These are phyloP conservation scores for Sutorius australiensis DNA, from an alignment of 768 basidiomycete species.

Conservation along the genomic window DNA sequence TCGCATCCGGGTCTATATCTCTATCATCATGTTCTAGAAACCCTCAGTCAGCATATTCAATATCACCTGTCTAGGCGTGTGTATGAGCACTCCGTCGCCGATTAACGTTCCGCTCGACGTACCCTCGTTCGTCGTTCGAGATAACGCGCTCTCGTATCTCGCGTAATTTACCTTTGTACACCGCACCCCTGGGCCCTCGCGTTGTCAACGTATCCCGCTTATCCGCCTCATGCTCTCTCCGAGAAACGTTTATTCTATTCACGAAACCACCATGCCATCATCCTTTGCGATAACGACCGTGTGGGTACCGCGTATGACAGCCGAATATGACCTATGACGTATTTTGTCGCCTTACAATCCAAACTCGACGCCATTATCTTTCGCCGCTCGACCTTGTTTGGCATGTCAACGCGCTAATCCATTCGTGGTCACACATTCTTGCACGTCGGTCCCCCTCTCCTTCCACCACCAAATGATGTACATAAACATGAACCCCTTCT, in stretches of 20 bases:
- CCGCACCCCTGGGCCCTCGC: not conserved
- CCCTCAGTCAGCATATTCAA: too few relatives aligned
- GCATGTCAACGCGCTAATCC: not conserved
- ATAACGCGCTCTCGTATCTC: not conserved
- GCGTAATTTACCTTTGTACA: not conserved
- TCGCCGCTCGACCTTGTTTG: not conserved
- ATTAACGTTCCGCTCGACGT: not conserved
- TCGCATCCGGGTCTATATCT: not conserved
- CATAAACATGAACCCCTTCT: not conserved
- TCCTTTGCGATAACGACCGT: not conserved
- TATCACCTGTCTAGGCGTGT: slow-evolving; percentile 1
- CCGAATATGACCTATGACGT: not conserved
- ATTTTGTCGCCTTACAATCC: not conserved
- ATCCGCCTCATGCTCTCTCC: not conserved
- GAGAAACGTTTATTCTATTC: not conserved
- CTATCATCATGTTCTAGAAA: too few relatives aligned
- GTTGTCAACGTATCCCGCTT: not conserved
- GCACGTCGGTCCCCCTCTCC: not conserved
- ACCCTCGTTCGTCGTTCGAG: not conserved
- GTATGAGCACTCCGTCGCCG: not conserved
- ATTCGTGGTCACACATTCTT: not conserved
- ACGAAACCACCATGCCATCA: not conserved
- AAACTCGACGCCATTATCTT: not conserved
- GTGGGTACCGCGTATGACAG: not conserved
- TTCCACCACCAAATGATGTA: not conserved